These are phyloP conservation scores for Mortierella hygrophila DNA, from an alignment of 192 early-diverging fungal species.

Conservation along the genomic window DNA sequence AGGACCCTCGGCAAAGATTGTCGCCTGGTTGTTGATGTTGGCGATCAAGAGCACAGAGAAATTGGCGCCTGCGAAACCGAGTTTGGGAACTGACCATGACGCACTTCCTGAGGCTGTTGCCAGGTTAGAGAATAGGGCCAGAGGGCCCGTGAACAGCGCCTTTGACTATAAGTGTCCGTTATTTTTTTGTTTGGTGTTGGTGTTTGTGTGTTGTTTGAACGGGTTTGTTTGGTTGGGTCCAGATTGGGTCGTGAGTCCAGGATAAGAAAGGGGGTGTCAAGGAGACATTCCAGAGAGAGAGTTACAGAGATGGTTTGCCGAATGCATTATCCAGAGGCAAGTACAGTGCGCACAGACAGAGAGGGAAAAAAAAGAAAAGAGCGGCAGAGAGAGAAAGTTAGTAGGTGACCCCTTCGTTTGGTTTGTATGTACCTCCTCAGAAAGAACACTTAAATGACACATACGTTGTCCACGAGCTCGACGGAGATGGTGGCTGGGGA, in stretches of 20 bases:
- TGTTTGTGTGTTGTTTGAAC: neutral
- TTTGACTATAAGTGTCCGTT: conserved; percentile 6
- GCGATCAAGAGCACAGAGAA: conserved; percentile 34
- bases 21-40: conserved; percentile 22
- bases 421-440: neutral
- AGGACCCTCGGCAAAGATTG: conserved; percentile 22
- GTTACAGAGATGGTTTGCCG: neutral
- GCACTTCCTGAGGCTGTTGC: conserved; percentile 17
- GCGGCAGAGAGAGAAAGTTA: neutral
- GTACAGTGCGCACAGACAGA: neutral
- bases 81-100: conserved; percentile 31
- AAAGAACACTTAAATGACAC: neutral
- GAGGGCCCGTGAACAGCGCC: conserved; percentile 38
- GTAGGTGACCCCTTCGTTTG: neutral
- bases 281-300: neutral
- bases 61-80: conserved; percentile 27
- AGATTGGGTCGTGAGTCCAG: neutral
- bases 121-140: conserved; percentile 38
- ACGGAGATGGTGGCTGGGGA: conserved; percentile 37
- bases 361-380: neutral
- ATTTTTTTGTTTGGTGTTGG: neutral
- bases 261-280: neutral
- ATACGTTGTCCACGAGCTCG: conserved; percentile 40
- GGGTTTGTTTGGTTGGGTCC: neutral
- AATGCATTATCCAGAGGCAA: neutral